Percentiles rank a stretch among this genome's conserved stretches.
Evolutionary conservation across 2,329 filamentous ascomycete species (phyloP).

Genomic region (Didymella segeticola): DNA sequence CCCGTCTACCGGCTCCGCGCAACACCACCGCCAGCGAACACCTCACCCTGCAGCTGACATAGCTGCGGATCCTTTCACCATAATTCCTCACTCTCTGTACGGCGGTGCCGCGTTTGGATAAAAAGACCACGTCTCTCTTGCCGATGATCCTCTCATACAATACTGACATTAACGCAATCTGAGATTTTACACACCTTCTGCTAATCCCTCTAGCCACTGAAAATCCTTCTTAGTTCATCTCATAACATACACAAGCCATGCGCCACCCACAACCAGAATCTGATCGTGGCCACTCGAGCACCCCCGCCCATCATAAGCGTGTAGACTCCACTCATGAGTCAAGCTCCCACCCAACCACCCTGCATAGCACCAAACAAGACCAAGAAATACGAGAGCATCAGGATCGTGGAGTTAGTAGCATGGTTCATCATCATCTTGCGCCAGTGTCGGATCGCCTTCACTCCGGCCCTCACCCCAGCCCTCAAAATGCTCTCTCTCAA

Average conservation of each 20-base stretch:
- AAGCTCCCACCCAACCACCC: too few relatives aligned
- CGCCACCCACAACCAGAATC: too few relatives aligned
- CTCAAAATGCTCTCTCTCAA: background rate
- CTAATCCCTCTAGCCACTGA: background rate
- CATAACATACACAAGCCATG: background rate
- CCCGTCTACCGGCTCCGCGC: background rate
- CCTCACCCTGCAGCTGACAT: too few relatives aligned
- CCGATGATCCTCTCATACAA: background rate
- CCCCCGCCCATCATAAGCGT: background rate
- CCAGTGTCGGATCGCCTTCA: background rate
- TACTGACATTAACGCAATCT: background rate
- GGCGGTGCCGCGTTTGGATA: background rate
- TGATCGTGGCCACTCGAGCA: background rate
- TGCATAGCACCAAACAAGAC: too few relatives aligned
- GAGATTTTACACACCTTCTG: background rate
- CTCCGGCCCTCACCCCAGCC: background rate
- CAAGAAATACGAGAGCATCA: background rate
- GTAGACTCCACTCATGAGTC: background rate
- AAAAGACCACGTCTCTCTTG: background rate
- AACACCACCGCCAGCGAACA: background rate
- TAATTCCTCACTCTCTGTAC: background rate
- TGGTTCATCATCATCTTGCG: background rate
- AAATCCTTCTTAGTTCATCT: background rate
- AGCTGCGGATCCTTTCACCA: background rate
- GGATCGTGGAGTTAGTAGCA: too few relatives aligned